Conservation (phyloP, 176 grass and related monocot genomes). For the Zoysia pacifica region DNA sequence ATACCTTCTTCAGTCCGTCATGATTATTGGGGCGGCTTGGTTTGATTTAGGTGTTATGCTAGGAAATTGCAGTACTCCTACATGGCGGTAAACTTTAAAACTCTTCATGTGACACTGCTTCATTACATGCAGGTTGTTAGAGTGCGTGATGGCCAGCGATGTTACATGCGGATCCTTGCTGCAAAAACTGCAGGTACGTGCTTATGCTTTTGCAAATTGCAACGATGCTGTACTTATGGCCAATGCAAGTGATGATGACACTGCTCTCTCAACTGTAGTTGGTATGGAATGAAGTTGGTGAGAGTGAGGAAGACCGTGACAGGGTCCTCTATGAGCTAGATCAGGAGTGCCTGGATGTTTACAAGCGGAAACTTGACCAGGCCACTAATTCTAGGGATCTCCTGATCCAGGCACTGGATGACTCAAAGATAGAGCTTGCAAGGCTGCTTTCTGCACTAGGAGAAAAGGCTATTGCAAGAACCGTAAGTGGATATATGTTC, state of each 20-base stretch:
- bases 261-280: slow-evolving; percentile 47
- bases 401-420: slow-evolving; percentile 87
- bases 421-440: slow-evolving; percentile 90
- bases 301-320: slow-evolving; percentile 95
- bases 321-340: slow-evolving; percentile 90
- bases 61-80: background rate
- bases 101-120: background rate
- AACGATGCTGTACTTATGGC: background rate
- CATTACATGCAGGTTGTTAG: slow-evolving; percentile 44
- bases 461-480: slow-evolving; percentile 79
- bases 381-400: slow-evolving; percentile 81
- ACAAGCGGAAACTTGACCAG: slow-evolving; percentile 98
- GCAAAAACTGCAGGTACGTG: slow-evolving; percentile 81
- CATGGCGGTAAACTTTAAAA: background rate
- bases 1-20: background rate
- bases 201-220: background rate
- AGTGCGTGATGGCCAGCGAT: slow-evolving; percentile 59
- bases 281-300: slow-evolving; percentile 96
- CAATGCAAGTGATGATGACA: slow-evolving; percentile 1
- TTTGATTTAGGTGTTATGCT: background rate
- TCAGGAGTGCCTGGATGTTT: slow-evolving; percentile 97
- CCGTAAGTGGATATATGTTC: slow-evolving; percentile 53
- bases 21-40: background rate
- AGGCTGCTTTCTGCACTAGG: slow-evolving; percentile 92
- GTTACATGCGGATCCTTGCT: slow-evolving; percentile 89